Evolutionary conservation across 495 filamentous ascomycete genomes (phyloP).

Genomic region (Sporormia fimetaria): DNA sequence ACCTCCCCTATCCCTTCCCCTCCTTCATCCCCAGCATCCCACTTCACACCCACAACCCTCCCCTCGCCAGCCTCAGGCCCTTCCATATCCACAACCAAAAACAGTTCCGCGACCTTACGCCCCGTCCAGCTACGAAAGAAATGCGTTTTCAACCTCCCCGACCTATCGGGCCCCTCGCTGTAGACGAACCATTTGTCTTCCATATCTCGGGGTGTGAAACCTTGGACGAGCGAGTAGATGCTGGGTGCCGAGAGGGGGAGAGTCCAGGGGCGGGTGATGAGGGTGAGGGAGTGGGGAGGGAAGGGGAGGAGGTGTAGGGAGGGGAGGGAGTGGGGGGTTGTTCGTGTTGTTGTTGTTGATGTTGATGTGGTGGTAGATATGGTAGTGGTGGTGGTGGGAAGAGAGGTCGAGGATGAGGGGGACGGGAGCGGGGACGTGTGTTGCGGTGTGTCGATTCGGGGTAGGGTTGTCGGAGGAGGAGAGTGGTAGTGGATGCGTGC

Average conservation of each 20-base stretch:
- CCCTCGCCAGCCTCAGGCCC: slow-evolving; percentile 15
- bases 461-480: no score
- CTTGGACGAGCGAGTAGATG: slow-evolving; percentile 14
- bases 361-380: no score
- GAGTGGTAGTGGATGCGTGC: no score
- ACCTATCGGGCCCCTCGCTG: slow-evolving; percentile 16
- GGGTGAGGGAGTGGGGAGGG: no score
- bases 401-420: no score
- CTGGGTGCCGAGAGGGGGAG: slow-evolving; percentile 12
- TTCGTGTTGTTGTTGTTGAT: no score
- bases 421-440: no score
- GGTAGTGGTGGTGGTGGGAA: no score
- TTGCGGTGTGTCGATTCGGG: no score
- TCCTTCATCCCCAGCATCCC: slow-evolving; percentile 21
- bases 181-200: slow-evolving; percentile 26
- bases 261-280: no score
- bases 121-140: slow-evolving; percentile 23
- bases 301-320: no score
- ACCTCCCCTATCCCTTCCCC: slow-evolving; percentile 10
- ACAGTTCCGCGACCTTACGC: slow-evolving; percentile 16
- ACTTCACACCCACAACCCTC: slow-evolving; percentile 18
- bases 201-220: slow-evolving; percentile 14
- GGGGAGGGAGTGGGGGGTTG: no score
- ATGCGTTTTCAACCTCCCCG: slow-evolving; percentile 15
- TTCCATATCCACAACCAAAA: slow-evolving; percentile 16